These are phyloP conservation scores for Elongisporangium senticosum DNA, from an alignment of 352 stramenopile genomes.

Conservation along the genomic window DNA sequence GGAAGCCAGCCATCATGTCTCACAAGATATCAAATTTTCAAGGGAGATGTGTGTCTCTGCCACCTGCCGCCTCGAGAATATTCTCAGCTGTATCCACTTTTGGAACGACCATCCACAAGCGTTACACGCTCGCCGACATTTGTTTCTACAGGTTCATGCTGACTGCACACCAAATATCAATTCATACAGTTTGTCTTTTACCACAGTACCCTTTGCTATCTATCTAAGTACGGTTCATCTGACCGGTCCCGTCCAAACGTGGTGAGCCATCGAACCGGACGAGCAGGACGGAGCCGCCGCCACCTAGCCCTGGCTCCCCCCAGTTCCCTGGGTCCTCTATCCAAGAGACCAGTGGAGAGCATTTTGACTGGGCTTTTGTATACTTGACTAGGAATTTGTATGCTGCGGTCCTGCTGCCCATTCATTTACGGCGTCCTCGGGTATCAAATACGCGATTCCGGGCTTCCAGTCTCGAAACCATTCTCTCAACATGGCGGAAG, in stretches of 20 bases:
- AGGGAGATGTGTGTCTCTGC: slow-evolving; percentile 1
- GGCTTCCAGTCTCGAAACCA: slow-evolving; percentile 82
- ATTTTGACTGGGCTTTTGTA: slow-evolving; percentile 34
- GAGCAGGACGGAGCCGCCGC: not conserved
- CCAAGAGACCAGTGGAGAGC: slow-evolving; percentile 4
- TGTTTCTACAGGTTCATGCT: not conserved
- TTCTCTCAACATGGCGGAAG: slow-evolving; percentile 89
- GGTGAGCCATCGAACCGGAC: not conserved
- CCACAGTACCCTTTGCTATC: not conserved
- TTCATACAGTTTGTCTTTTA: not conserved
- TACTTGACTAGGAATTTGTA: slow-evolving; percentile 57
- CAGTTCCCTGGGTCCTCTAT: not conserved
- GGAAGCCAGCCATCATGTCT: not conserved
- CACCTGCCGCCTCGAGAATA: not conserved
- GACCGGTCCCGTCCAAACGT: slow-evolving; percentile 1
- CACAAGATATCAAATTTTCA: not conserved
- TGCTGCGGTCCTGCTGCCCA: slow-evolving; percentile 66
- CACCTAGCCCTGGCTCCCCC: not conserved
- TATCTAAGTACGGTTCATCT: slow-evolving; percentile 3
- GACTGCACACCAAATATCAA: slow-evolving; percentile 4
- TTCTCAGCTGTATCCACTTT: slow-evolving; percentile 2
- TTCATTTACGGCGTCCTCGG: slow-evolving; percentile 53
- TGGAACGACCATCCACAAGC: not conserved
- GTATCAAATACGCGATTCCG: slow-evolving; percentile 11
- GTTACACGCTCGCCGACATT: not conserved